Conservation (phyloP, 176 grass and related monocot genomes). For the Otatea glauca region DNA sequence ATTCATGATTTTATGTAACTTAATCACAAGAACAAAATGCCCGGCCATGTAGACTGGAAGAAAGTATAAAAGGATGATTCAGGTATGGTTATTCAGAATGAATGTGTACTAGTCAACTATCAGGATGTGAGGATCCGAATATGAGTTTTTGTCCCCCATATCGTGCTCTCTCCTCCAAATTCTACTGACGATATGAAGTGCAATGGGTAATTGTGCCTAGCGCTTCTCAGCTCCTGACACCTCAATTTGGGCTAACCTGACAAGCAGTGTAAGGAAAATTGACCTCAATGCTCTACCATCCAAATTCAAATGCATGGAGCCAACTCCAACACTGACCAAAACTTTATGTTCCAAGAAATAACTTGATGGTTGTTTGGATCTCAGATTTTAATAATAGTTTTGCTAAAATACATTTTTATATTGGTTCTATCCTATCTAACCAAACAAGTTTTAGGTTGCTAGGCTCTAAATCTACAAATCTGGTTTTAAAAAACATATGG, state of each 20-base stretch:
- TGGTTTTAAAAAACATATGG: not conserved
- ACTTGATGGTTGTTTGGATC: not conserved
- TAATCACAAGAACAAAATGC: slow-evolving; percentile 18
- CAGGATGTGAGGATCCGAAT: slow-evolving; percentile 10
- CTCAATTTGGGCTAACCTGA: not conserved
- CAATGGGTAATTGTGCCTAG: not conserved
- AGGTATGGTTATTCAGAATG: slow-evolving; percentile 9
- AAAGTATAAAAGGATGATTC: slow-evolving; percentile 1
- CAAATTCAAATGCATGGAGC: not conserved
- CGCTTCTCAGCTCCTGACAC: not conserved
- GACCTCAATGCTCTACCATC: not conserved
- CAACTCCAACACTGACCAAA: not conserved
- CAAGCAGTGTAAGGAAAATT: slow-evolving; percentile 7
- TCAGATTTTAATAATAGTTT: not conserved
- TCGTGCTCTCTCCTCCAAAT: not conserved
- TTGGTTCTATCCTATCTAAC: not conserved
- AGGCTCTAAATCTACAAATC: not conserved
- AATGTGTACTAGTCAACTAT: not conserved
- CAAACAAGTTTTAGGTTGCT: slow-evolving; percentile 14
- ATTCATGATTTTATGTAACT: not conserved
- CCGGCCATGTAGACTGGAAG: not conserved
- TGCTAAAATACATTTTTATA: slow-evolving; percentile 5
- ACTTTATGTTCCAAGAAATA: not conserved
- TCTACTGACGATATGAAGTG: not conserved
- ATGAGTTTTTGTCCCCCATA: not conserved